Conservation (phyloP, 2,329 filamentous ascomycete species). For the Salinomyces thailandicus region DNA sequence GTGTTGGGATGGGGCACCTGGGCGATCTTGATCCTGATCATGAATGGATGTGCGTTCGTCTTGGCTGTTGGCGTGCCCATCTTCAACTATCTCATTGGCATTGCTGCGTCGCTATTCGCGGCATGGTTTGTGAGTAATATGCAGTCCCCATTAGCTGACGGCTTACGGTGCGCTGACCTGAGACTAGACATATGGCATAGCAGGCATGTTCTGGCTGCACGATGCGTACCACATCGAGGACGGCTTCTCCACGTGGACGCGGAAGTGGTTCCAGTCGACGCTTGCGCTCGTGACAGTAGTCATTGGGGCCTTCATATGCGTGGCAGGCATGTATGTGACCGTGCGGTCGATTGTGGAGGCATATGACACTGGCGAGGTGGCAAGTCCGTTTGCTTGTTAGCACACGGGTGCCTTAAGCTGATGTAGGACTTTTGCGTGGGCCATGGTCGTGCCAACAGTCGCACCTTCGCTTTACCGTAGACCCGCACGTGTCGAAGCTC, state of each 20-base stretch:
- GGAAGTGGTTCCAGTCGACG: slow-evolving; percentile 25
- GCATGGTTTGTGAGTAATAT: slow-evolving; percentile 38
- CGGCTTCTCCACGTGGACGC: slow-evolving; percentile 18
- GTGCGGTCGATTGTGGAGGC: slow-evolving; percentile 30
- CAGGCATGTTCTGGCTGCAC: slow-evolving; percentile 44
- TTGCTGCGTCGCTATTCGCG: slow-evolving; percentile 42
- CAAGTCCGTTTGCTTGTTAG: slow-evolving; percentile 23
- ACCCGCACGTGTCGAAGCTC: no score
- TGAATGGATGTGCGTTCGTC: slow-evolving; percentile 37
- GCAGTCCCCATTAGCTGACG: no score
- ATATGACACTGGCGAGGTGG: slow-evolving; percentile 21
- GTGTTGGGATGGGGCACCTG: slow-evolving; percentile 39
- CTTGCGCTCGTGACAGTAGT: slow-evolving; percentile 35
- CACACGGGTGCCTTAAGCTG: no score
- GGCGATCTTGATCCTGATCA: slow-evolving; percentile 36
- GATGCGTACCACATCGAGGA: slow-evolving; percentile 37
- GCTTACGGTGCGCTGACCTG: no score
- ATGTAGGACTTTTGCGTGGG: no score
- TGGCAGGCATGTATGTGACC: slow-evolving; percentile 39
- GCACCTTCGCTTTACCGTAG: no score
- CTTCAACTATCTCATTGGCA: slow-evolving; percentile 45
- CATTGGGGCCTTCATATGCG: slow-evolving; percentile 36
- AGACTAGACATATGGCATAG: slow-evolving; percentile 29
- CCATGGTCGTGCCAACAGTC: no score
- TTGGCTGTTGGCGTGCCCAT: slow-evolving; percentile 42